Evolutionary conservation across 2,329 filamentous ascomycete genomes (phyloP), one percentile per base, ranked within the genome.

Genomic region (Claviceps sp.): DNA sequence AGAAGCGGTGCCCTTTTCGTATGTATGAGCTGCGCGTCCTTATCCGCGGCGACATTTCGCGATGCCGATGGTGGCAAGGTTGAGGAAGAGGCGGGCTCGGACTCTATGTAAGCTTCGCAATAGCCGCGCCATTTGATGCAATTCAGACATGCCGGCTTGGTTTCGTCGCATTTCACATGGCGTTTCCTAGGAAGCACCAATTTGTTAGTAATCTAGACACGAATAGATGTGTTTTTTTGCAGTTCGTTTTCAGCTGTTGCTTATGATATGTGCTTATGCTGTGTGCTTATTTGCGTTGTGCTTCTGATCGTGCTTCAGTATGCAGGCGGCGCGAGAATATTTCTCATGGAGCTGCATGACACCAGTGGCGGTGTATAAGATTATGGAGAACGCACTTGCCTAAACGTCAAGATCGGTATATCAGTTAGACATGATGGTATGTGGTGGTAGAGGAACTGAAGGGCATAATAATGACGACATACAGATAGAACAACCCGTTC

Each of bases 121-220:
- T 67, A 64, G n/a, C 68, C 68, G 48, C 63, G 60, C 63, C 67
- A 71, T 57, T 67, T 70, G 51, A 70, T 58, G 51, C 68, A 71
- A 47, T 69, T 71, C 37, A 66, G 60, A 53, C 68, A 71, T 5
- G 66, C 62, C 17, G 68, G 68, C 39, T 66, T 65, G 23, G 66
- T 66, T 56, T 71, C 68, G 47, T 71, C 68, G 51, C 68, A 71
- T 57, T 71, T 71, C 39, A 71, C 64, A 54, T 71, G 68, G 20
- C 68, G 68, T 50, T 68, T 69, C 50, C 67, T 69, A 47, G 44
- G 16, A 36, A 20, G 20, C 11, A 17, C 39, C 26, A 20, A 39
- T 17, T 47, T 16, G 29, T 34, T 48, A 47, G 42, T 48, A 36
- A n/a, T n/a, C n/a, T 29, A 14, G 3, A 22, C 16, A 47, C 13